Evolutionary conservation across 139 green algal species (phyloP).

Genomic region (Nannochloris sp.): DNA sequence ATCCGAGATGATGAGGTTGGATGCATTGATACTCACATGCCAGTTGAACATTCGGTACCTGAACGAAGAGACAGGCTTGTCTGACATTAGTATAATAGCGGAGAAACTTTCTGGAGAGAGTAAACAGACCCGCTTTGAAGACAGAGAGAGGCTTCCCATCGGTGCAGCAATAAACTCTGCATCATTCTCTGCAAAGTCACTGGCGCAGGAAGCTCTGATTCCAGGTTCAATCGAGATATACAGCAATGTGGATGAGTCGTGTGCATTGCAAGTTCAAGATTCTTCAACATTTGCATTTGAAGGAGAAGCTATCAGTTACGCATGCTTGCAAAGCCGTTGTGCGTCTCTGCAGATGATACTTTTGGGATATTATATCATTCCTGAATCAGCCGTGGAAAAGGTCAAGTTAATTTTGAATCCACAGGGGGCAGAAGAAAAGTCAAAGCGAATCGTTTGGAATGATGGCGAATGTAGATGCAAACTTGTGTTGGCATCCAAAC

Average conservation of each 20-base stretch:
- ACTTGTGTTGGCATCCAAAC: too few relatives aligned
- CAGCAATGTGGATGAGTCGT: constrained; percentile 7
- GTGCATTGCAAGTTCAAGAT: constrained; percentile 23
- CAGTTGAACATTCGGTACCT: constrained; percentile 52
- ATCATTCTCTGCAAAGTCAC: constrained; percentile 37
- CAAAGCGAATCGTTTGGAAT: constrained; percentile 7
- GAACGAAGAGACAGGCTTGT: constrained; percentile 27
- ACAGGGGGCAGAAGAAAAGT: neutral
- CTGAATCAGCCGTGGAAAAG: constrained; percentile 25
- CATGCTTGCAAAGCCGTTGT: constrained; percentile 28
- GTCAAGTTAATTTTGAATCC: constrained; percentile 29
- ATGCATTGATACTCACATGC: constrained; percentile 34
- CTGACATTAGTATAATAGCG: constrained; percentile 48
- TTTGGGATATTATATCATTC: constrained; percentile 42
- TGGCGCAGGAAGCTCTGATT: constrained; percentile 22
- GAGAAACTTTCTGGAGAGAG: constrained; percentile 11
- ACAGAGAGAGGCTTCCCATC: constrained; percentile 45
- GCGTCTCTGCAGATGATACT: constrained; percentile 21
- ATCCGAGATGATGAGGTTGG: constrained; percentile 42
- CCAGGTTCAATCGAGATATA: constrained; percentile 11
- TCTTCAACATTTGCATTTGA: constrained; percentile 2
- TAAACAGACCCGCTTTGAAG: constrained; percentile 53
- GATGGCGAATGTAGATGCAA: too few relatives aligned
- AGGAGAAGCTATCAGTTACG: constrained; percentile 40
- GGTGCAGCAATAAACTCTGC: constrained; percentile 50